Percentiles rank a stretch among this genome's conserved stretches.
Evolutionary conservation across 1,284 basidiomycete genomes (phyloP).

Genomic region (Wallemia mellicola): DNA sequence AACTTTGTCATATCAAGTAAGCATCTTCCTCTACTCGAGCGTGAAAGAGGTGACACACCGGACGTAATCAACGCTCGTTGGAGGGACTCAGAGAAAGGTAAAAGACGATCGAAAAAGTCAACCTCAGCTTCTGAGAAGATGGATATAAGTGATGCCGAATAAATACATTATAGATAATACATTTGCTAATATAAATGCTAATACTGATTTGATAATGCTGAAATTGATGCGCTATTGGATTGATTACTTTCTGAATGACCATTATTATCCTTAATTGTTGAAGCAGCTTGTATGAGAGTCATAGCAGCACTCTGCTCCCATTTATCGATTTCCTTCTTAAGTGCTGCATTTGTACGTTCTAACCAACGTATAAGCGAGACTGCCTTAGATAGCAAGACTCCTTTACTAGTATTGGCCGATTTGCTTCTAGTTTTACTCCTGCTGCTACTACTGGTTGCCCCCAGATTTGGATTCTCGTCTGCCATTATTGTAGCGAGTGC

Average conservation of each 20-base stretch:
- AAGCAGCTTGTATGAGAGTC: neutral
- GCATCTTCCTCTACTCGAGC: conserved; percentile 33
- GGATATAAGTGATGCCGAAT: neutral
- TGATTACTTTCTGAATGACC: too few species aligned
- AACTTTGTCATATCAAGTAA: conserved; percentile 26
- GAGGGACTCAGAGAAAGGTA: conserved; percentile 22
- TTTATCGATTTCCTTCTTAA: neutral
- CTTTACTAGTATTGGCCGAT: neutral
- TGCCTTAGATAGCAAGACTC: neutral
- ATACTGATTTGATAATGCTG: neutral
- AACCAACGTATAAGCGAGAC: neutral
- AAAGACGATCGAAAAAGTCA: conserved; percentile 6
- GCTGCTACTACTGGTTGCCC: neutral
- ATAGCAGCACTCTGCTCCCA: neutral
- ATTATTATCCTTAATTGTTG: neutral
- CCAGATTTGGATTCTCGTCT: neutral
- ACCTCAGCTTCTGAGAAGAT: neutral
- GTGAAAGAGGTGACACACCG: conserved; percentile 35
- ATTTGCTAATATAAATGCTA: neutral
- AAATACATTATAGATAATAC: neutral
- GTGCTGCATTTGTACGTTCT: neutral
- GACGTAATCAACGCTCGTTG: conserved; percentile 47
- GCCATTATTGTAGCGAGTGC: neutral
- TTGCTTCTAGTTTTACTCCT: neutral
- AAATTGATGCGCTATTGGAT: too few species aligned